phyloP scores from a whole-genome alignment of 495 filamentous ascomycete genomes.

The Xanthoparmelia taractica region DNA sequence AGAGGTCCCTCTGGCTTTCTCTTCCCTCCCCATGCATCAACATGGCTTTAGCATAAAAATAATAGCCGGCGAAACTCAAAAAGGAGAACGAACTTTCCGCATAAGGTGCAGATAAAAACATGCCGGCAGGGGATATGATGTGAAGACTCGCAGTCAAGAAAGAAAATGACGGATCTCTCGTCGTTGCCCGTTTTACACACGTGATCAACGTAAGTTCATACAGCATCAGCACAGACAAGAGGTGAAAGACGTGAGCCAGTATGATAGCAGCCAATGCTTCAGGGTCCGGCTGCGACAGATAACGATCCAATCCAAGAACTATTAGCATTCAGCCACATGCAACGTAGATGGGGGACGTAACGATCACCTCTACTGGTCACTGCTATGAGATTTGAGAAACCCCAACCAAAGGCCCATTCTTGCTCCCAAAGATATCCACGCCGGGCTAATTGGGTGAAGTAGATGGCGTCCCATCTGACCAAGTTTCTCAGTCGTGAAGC shows the following conservation, averaged over 20 bases:
- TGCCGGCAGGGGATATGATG: constrained; percentile 74
- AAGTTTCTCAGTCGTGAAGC: constrained; percentile 42
- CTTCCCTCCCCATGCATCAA: constrained; percentile 28
- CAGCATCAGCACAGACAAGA: constrained; percentile 63
- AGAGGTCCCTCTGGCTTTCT: constrained; percentile 34
- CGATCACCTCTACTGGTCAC: constrained; percentile 41
- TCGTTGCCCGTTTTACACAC: constrained; percentile 26
- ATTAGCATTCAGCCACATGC: background rate
- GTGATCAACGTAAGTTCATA: constrained; percentile 46
- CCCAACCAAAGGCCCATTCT: constrained; percentile 89
- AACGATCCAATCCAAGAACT: constrained; percentile 5
- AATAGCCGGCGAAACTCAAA: constrained; percentile 64
- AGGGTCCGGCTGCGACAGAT: constrained; percentile 1
- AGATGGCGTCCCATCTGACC: constrained; percentile 87
- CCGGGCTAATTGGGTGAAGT: constrained; percentile 62
- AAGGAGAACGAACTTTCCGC: constrained; percentile 73
- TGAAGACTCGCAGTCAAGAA: constrained; percentile 65
- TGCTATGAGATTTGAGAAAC: constrained; percentile 48
- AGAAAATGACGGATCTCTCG: constrained; percentile 38
- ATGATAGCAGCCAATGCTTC: constrained; percentile 48
- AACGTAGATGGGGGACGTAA: constrained; percentile 5
- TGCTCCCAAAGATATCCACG: constrained; percentile 83
- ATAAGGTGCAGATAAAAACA: constrained; percentile 86
- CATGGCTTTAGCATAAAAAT: constrained; percentile 57
- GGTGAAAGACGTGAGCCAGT: constrained; percentile 64